A percentile compares a stretch with the other conserved stretches of the same genome.
Conservation (phyloP, 306 rosid genomes). For the Begonia loranthoides region DNA sequence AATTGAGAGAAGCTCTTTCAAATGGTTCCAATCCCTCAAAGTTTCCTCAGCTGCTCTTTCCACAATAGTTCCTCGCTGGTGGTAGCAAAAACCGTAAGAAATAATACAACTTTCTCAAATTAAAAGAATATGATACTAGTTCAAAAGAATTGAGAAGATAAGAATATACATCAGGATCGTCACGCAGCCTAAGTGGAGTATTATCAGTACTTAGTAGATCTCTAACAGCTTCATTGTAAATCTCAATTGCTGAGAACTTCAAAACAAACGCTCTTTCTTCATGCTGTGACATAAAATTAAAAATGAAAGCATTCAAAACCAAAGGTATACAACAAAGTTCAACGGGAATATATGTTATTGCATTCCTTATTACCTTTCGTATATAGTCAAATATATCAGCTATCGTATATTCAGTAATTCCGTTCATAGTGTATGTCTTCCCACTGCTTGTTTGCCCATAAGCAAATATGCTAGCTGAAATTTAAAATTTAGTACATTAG, state of each 20-base stretch:
- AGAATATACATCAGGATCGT: conserved; percentile 84
- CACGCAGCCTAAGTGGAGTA: conserved; percentile 79
- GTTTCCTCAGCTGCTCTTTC: conserved; percentile 90
- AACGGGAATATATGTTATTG: no score
- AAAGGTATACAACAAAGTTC: no score
- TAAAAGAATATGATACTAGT: not conserved
- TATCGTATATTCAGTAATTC: conserved; percentile 76
- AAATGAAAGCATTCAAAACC: conserved; percentile 1
- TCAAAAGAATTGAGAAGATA: not conserved
- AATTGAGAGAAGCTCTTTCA: conserved; percentile 67
- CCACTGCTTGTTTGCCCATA: conserved; percentile 99
- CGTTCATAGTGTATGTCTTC: conserved; percentile 94
- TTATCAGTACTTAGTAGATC: conserved; percentile 83
- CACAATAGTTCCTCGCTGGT: conserved; percentile 71
- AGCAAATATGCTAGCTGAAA: conserved; percentile 90
- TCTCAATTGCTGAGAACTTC: conserved; percentile 92
- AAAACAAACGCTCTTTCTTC: conserved; percentile 88
- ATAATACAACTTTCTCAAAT: not conserved
- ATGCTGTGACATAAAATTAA: conserved; percentile 40
- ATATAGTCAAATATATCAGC: conserved; percentile 83
- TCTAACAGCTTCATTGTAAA: conserved; percentile 93
- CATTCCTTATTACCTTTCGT: conserved; percentile 41
- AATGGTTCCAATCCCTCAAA: conserved; percentile 80
- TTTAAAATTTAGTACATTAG: conserved; percentile 9
- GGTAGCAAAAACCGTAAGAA: conserved; percentile 13